A percentile compares a stretch with the other conserved stretches of the same genome.
phyloP scores from a whole-genome alignment of 2,329 filamentous ascomycete genomes.

The Trematosphaeria pertusa region DNA sequence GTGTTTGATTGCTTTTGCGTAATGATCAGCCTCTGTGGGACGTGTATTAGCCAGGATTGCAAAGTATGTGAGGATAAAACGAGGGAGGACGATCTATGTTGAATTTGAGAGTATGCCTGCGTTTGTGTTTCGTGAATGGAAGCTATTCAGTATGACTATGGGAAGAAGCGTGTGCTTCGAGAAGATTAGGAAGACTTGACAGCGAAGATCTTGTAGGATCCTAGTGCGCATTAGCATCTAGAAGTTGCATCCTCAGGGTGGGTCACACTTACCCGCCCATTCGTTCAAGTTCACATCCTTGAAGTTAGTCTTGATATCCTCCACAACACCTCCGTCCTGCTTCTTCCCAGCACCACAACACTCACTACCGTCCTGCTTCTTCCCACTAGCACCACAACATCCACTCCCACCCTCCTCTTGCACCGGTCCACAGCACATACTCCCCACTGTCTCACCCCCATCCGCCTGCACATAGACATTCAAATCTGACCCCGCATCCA shows the following conservation, averaged over 20 bases:
- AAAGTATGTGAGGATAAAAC: no score
- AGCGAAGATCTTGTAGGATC: constrained; percentile 60
- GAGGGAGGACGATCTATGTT: no score
- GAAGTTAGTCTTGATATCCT: constrained; percentile 21
- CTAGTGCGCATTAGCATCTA: constrained; percentile 15
- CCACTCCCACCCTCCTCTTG: not conserved
- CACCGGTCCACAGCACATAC: constrained; percentile 8
- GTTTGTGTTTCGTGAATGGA: no score
- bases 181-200: constrained; percentile 48
- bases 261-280: constrained; percentile 18
- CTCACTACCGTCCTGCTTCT: not conserved
- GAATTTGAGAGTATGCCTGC: no score
- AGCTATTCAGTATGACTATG: no score
- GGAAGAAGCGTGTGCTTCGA: no score
- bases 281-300: constrained; percentile 42
- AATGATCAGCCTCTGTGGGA: no score
- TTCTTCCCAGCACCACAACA: constrained; percentile 18
- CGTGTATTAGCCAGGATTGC: no score
- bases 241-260: no score
- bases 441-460: not conserved
- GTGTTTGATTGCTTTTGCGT: no score
- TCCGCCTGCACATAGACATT: constrained; percentile 21
- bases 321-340: constrained; percentile 13
- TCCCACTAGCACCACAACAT: not conserved
- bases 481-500: constrained; percentile 20